Evolutionary conservation across 164 flowering plant genomes (phyloP).

Genomic region (Amborella trichopoda): DNA sequence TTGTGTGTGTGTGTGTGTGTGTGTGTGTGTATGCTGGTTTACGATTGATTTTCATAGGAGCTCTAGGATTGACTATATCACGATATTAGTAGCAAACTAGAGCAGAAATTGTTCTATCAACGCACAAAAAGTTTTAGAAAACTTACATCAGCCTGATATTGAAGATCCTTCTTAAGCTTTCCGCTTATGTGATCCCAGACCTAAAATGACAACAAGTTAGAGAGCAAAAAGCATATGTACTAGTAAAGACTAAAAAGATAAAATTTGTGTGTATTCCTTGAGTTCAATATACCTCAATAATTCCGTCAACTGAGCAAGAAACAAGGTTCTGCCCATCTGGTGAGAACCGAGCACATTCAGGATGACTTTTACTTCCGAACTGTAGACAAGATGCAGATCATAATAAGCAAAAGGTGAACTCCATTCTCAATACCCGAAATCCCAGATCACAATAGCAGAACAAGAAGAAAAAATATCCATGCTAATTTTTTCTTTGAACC

Average conservation of each 20-base stretch:
- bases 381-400: no score
- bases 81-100: no score
- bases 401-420: no score
- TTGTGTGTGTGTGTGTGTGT: no score
- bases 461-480: not conserved
- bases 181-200: conserved; percentile 98
- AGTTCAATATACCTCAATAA: conserved; percentile 88
- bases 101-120: not conserved
- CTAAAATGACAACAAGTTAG: conserved; percentile 23
- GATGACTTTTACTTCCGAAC: conserved; percentile 95
- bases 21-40: no score
- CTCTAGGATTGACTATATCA: no score
- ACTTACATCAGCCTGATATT: conserved; percentile 98
- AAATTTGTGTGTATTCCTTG: no score
- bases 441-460: conserved; percentile 9
- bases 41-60: no score
- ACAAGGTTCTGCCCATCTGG: conserved; percentile 98
- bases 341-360: conserved; percentile 88
- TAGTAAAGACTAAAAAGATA: not conserved
- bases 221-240: conserved; percentile 1
- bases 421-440: no score
- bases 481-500: not conserved
- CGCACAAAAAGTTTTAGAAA: conserved; percentile 3
- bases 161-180: conserved; percentile 97
- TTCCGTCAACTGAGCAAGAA: conserved; percentile 92